A percentile compares a stretch with the other conserved stretches of the same genome.
Evolutionary conservation across 306 rosid genomes (phyloP).

Genomic region (Lathyrus tuberosus): DNA sequence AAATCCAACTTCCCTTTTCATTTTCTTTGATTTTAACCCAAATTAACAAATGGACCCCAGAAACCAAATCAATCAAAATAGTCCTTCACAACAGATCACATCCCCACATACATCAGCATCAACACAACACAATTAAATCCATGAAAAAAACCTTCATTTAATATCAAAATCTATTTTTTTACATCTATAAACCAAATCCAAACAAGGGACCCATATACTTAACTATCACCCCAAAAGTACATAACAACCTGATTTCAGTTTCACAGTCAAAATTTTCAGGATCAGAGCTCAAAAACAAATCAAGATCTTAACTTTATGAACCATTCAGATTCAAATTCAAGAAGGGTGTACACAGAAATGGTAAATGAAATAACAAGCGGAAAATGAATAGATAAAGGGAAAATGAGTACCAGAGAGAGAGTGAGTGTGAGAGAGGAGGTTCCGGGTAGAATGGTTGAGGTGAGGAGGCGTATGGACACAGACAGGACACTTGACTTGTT

Average conservation of each 20-base stretch:
- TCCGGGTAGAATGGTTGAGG: constrained; percentile 21
- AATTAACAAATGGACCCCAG: constrained; percentile 27
- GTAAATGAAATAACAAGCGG: neutral
- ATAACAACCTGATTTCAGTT: constrained; percentile 33
- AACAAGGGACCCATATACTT: constrained; percentile 25
- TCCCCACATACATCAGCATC: constrained; percentile 39
- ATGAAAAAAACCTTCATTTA: constrained; percentile 9
- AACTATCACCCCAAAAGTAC: neutral
- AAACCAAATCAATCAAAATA: constrained; percentile 23
- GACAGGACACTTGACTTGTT: constrained; percentile 34
- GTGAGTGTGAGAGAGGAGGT: constrained; percentile 8
- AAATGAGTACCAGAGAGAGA: neutral
- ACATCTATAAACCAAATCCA: constrained; percentile 3
- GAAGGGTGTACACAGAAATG: neutral
- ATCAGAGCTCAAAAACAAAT: constrained; percentile 14
- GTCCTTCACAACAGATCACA: constrained; percentile 22
- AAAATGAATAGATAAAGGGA: constrained; percentile 11
- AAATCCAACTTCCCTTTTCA: neutral
- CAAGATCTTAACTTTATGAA: constrained; percentile 26
- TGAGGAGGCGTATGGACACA: constrained; percentile 12
- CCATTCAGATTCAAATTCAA: neutral
- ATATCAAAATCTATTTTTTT: constrained; percentile 9
- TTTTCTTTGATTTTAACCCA: constrained; percentile 6
- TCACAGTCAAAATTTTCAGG: neutral
- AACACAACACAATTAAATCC: constrained; percentile 23